Evolutionary conservation across 2,329 filamentous ascomycete species (phyloP).

Genomic region (Diaporthe aspalathi): DNA sequence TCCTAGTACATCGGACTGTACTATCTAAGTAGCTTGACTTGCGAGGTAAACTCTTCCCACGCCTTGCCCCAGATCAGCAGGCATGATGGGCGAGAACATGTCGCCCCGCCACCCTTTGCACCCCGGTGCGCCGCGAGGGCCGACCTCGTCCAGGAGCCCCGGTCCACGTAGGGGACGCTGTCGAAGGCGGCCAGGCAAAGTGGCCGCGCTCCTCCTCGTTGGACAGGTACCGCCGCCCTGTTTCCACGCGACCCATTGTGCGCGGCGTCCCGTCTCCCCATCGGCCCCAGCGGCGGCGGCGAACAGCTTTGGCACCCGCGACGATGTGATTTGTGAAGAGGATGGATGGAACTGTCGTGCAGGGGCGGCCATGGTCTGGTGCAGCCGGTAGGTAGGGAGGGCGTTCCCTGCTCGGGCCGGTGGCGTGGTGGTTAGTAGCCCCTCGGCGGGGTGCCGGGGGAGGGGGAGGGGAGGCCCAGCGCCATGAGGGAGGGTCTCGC

Average conservation of each 20-base stretch:
- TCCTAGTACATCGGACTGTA: neutral
- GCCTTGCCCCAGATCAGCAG: neutral
- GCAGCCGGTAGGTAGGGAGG: too few species aligned
- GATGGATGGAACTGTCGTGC: too few species aligned
- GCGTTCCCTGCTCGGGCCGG: too few species aligned
- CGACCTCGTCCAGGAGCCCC: neutral
- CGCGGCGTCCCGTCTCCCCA: neutral
- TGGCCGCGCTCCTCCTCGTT: neutral
- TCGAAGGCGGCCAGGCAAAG: constrained; percentile 9
- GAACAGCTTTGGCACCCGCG: too few species aligned
- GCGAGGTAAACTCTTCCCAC: constrained; percentile 3
- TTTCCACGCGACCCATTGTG: constrained; percentile 17
- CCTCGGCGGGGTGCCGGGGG: too few species aligned
- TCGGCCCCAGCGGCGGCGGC: neutral
- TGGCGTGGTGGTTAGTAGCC: too few species aligned
- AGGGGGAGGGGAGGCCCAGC: too few species aligned
- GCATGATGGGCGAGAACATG: constrained; percentile 15
- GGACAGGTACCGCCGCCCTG: constrained; percentile 6
- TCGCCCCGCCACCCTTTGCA: constrained; percentile 15
- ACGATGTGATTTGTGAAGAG: too few species aligned
- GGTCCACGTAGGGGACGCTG: constrained; percentile 4
- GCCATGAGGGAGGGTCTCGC: too few species aligned
- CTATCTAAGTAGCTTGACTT: neutral
- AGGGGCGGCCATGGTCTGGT: too few species aligned
- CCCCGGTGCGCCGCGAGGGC: constrained; percentile 5